These are phyloP conservation scores for Auxenochlorella pyrenoidosa DNA, from an alignment of 139 green algal genomes.

Conservation along the genomic window DNA sequence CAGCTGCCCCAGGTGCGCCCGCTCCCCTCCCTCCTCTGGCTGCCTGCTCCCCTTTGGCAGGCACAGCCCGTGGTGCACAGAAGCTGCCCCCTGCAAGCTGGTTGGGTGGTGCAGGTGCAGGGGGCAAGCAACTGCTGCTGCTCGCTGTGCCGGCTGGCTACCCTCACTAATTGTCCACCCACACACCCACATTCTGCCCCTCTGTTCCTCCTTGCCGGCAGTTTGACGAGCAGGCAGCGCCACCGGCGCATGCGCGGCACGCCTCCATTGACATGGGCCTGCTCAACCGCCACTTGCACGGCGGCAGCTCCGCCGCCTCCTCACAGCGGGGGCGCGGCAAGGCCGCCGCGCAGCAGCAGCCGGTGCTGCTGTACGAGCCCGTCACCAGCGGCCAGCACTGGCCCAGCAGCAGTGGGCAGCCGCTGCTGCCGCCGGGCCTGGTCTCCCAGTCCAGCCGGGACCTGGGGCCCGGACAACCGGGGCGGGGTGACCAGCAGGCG, in stretches of 20 bases:
- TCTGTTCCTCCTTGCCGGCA: neutral
- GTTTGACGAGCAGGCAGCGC: neutral
- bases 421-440: neutral
- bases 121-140: neutral
- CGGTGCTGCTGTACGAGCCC: slow-evolving; percentile 7
- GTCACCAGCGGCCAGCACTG: slow-evolving; percentile 18
- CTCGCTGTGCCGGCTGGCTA: neutral
- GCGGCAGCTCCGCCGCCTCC: slow-evolving; percentile 4
- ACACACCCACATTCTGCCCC: neutral
- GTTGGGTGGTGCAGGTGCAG: neutral
- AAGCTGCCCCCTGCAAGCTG: neutral
- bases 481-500: neutral
- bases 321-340: neutral
- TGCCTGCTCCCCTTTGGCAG: neutral
- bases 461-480: too few species aligned
- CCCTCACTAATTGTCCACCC: too few species aligned
- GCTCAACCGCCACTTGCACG: slow-evolving; percentile 29
- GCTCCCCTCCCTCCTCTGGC: neutral
- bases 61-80: neutral
- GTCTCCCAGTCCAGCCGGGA: neutral
- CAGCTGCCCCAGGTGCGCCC: neutral
- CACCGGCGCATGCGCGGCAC: neutral
- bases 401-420: slow-evolving; percentile 14
- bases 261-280: slow-evolving; percentile 29
- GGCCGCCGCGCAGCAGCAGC: neutral